A percentile compares a stretch with the other conserved stretches of the same genome.
Conservation (phyloP, 208 protist genomes). For the Angomonas deanei region DNA sequence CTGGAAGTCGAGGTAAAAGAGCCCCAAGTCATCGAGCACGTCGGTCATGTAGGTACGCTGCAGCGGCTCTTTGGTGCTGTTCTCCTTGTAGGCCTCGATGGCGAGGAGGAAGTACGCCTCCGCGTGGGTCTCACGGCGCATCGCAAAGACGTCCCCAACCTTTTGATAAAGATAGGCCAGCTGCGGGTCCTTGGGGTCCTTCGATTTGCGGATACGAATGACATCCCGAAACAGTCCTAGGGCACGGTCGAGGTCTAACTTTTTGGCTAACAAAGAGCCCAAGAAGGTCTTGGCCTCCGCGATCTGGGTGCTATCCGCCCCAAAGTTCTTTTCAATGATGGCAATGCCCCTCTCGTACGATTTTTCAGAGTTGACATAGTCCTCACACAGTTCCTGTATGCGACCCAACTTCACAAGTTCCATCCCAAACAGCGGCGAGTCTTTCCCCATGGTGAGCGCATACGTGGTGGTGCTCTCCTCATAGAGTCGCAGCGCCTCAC, state of each 20-base stretch:
- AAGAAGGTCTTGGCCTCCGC: conserved; percentile 79
- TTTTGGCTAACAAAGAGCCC: conserved; percentile 58
- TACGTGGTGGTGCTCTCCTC: conserved; percentile 77
- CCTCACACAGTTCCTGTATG: conserved; percentile 77
- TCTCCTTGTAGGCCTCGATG: conserved; percentile 74
- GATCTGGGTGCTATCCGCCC: conserved; percentile 53
- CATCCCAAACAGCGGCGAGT: conserved; percentile 60
- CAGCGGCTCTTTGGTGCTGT: conserved; percentile 64
- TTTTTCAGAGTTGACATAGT: conserved; percentile 58
- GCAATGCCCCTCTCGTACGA: conserved; percentile 57
- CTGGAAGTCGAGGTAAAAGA: conserved; percentile 86
- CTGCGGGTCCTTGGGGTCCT: conserved; percentile 66
- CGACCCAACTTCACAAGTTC: conserved; percentile 82
- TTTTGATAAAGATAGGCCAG: conserved; percentile 86
- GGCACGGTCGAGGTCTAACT: conserved; percentile 53
- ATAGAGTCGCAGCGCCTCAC: conserved; percentile 74
- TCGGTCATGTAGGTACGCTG: conserved; percentile 87
- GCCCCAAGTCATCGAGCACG: conserved; percentile 82
- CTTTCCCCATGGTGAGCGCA: conserved; percentile 65
- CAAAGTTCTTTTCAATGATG: conserved; percentile 57
- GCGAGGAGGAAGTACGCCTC: conserved; percentile 85
- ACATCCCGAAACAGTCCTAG: conserved; percentile 65
- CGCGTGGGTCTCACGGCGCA: conserved; percentile 71
- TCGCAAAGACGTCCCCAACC: conserved; percentile 77
- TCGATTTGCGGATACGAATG: conserved; percentile 63